These are phyloP conservation scores for Penicillium olsonii DNA, from an alignment of 2,329 filamentous ascomycete genomes.

Conservation along the genomic window DNA sequence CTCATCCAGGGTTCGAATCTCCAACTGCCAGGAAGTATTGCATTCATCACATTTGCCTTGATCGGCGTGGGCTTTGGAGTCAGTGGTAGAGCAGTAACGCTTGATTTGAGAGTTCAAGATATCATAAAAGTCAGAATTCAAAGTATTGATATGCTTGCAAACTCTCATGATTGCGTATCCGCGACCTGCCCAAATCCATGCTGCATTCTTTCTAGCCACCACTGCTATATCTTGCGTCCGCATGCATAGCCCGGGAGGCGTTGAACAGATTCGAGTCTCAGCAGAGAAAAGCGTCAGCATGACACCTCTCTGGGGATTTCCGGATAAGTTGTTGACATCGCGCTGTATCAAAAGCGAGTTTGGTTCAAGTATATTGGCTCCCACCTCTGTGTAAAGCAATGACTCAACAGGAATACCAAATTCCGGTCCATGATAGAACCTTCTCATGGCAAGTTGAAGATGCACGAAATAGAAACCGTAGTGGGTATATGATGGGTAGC, in stretches of 20 bases:
- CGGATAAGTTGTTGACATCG: background rate
- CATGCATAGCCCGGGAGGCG: slow-evolving; percentile 7
- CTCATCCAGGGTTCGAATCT: too few relatives aligned
- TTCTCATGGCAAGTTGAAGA: slow-evolving; percentile 15
- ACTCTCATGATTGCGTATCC: background rate
- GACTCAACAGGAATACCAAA: slow-evolving; percentile 13
- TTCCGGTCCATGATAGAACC: slow-evolving; percentile 6
- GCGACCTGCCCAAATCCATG: background rate
- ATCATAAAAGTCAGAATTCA: background rate
- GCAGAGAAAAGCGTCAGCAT: slow-evolving; percentile 4
- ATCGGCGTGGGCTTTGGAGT: background rate
- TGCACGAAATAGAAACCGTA: slow-evolving; percentile 7
- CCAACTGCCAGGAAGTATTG: slow-evolving; percentile 1
- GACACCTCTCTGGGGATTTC: background rate
- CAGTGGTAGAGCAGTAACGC: slow-evolving; percentile 2
- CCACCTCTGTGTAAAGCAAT: slow-evolving; percentile 8
- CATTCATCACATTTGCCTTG: slow-evolving; percentile 7
- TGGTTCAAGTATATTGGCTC: background rate
- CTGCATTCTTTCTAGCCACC: slow-evolving; percentile 1
- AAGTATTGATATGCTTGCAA: background rate
- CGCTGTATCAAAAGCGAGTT: background rate
- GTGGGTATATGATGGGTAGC: background rate
- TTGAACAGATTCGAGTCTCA: slow-evolving; percentile 9
- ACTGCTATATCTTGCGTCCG: slow-evolving; percentile 7
- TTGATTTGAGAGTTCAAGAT: background rate